Evolutionary conservation across 2,329 filamentous ascomycete genomes (phyloP), one percentile per base, ranked within the genome.

Genomic region (Phaeosphaeria sp.): DNA sequence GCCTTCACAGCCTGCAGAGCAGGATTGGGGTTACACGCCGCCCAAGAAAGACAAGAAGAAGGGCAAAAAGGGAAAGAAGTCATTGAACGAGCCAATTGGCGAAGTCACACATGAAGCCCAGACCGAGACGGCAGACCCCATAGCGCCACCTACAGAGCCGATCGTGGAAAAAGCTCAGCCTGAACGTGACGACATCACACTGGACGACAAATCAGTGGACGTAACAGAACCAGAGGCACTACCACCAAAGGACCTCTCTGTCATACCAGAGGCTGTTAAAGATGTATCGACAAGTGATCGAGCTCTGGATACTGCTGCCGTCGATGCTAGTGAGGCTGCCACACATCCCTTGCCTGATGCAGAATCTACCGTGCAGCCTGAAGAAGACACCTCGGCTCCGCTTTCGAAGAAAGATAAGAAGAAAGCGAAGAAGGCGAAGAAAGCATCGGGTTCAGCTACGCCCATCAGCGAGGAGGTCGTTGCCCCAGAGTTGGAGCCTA

Each of bases 381-480:
- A 48, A 6, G 40, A 63, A 33, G 60, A 51, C 6, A 51, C 49
- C 8, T 39, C 48, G 52, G 39, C 30, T 36, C 30, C 30, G 3
- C 30, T 54, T 30, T 25, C 64, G 1, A 72, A 71, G 55, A 70
- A 73, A 33, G 68, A 68, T 9, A 71, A 66, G 63, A 74, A 74
- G 55, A 72, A 74, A 49, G 63, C 58, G 1, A 74, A 71, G 66
- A 73, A 72, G 46, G 56, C 59, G 8, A 73, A 70, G 44, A 69
- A 65, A 47, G 36, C 60, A 21, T 67, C 63, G 7, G 65, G 56
- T n/a, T 54, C 51, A n/a, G 24, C 43, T 17, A 65, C 62, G 2
- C 62, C 65, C 44, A 21, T 54, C 18, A 40, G 22, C 15, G 65
- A 70, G 44, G 53, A 54, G 13, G 27, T 51, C 2, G 30, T 52